A percentile compares a stretch with the other conserved stretches of the same genome.
Evolutionary conservation across 2,329 filamentous ascomycete species (phyloP).

Genomic region (Hypoxylon sp.): DNA sequence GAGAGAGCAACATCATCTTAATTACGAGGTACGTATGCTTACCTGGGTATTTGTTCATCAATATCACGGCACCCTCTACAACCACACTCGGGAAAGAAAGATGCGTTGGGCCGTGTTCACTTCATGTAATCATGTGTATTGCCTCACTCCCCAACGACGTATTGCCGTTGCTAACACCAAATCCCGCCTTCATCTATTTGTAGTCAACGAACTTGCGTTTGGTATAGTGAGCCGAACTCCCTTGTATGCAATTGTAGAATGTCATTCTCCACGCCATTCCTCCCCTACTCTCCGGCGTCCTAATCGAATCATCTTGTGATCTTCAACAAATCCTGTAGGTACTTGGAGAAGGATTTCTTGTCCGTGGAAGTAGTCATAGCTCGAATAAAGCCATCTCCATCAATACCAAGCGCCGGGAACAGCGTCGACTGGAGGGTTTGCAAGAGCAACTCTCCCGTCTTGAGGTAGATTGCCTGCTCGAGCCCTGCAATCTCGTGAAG

Average conservation of each 20-base stretch:
- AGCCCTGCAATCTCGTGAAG: constrained; percentile 86
- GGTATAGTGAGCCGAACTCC: constrained; percentile 44
- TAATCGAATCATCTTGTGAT: constrained; percentile 36
- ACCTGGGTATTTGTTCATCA: too few relatives aligned
- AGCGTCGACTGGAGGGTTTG: constrained; percentile 70
- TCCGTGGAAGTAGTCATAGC: constrained; percentile 66
- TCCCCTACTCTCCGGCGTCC: neutral
- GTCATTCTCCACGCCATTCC: constrained; percentile 23
- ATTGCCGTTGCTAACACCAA: constrained; percentile 30
- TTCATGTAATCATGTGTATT: constrained; percentile 1
- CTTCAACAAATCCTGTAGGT: constrained; percentile 67
- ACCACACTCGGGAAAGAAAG: too few relatives aligned
- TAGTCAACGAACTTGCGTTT: constrained; percentile 34
- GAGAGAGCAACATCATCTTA: too few relatives aligned
- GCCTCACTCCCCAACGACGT: constrained; percentile 7
- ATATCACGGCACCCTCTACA: too few relatives aligned
- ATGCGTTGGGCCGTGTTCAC: neutral
- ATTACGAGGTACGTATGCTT: too few relatives aligned
- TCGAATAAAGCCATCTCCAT: constrained; percentile 66
- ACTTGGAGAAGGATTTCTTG: constrained; percentile 69
- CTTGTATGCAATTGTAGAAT: constrained; percentile 40
- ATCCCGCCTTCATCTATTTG: constrained; percentile 39
- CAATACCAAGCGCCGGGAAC: constrained; percentile 70
- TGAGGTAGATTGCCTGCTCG: constrained; percentile 88
- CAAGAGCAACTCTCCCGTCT: constrained; percentile 85